Conservation (phyloP, 768 basidiomycete genomes). For the Crucibulum laeve region DNA sequence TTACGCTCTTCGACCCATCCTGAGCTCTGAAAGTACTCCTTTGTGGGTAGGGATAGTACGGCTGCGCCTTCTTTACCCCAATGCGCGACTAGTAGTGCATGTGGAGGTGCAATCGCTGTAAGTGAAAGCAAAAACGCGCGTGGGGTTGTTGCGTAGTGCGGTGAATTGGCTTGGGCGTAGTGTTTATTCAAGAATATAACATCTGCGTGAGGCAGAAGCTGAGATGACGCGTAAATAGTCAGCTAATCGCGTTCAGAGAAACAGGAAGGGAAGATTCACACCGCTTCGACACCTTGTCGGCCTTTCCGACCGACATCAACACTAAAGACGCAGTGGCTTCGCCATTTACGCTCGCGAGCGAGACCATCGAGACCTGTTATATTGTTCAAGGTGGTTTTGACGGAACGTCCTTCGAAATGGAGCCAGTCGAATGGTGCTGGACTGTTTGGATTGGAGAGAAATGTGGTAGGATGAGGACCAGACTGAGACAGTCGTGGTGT, state of each 20-base stretch:
- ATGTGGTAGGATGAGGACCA: constrained; percentile 18
- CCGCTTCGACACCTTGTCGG: constrained; percentile 76
- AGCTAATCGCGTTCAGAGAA: not conserved
- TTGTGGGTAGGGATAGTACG: constrained; percentile 74
- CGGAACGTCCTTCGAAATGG: constrained; percentile 78
- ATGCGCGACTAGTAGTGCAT: constrained; percentile 77
- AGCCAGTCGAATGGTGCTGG: constrained; percentile 85
- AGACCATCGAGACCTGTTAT: constrained; percentile 78
- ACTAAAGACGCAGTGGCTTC: constrained; percentile 77
- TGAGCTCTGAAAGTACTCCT: constrained; percentile 83
- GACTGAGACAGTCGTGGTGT: constrained; percentile 28
- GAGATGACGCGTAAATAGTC: not conserved
- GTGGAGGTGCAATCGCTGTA: constrained; percentile 59
- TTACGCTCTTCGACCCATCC: constrained; percentile 65
- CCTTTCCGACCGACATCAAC: constrained; percentile 72
- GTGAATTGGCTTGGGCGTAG: constrained; percentile 61
- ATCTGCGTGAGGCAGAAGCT: constrained; percentile 83
- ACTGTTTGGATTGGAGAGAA: constrained; percentile 43
- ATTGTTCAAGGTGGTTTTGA: constrained; percentile 76
- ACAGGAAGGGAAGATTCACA: constrained; percentile 31
- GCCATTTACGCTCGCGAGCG: constrained; percentile 80
- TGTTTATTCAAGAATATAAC: constrained; percentile 75
- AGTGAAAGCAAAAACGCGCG: constrained; percentile 76
- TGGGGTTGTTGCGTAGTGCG: constrained; percentile 59
- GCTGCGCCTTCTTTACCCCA: constrained; percentile 82